Conservation (phyloP, 257 asterid species). For the Prunella vulgaris region DNA sequence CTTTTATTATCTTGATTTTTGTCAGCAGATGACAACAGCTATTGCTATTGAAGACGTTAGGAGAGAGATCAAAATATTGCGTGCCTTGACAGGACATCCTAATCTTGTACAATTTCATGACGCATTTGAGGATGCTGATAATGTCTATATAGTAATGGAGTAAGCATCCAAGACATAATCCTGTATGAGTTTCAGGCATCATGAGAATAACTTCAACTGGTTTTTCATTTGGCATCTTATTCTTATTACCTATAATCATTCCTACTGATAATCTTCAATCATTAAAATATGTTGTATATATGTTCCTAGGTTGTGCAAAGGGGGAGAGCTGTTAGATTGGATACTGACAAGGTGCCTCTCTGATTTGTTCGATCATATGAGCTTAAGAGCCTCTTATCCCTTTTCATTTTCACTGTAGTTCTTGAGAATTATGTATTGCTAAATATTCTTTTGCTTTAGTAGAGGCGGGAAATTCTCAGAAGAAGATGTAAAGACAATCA, state of each 20-base stretch:
- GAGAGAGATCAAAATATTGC: conserved; percentile 64
- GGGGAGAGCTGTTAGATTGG: conserved; percentile 73
- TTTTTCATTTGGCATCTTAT: background rate
- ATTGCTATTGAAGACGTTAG: conserved; percentile 65
- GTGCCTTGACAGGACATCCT: conserved; percentile 48
- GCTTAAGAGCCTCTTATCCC: background rate
- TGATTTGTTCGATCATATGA: background rate
- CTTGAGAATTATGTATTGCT: background rate
- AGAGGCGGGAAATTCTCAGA: conserved; percentile 64
- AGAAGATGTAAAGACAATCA: conserved; percentile 52
- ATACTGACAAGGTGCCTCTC: conserved; percentile 55
- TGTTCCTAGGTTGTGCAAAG: conserved; percentile 63
- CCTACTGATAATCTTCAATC: background rate
- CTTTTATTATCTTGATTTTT: background rate
- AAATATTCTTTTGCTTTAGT: conserved; percentile 6
- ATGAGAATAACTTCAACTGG: background rate
- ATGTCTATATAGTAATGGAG: conserved; percentile 70
- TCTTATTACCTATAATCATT: background rate
- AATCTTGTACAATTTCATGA: conserved; percentile 54
- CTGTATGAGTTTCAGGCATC: background rate
- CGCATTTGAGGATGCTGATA: conserved; percentile 62
- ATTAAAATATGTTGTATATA: background rate
- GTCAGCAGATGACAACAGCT: conserved; percentile 57
- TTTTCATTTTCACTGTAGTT: background rate
- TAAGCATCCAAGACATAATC: conserved; percentile 31